A percentile compares a stretch with the other conserved stretches of the same genome.
These are phyloP conservation scores for Diplodia corticola DNA, from an alignment of 2,329 filamentous ascomycete species.

Conservation along the genomic window DNA sequence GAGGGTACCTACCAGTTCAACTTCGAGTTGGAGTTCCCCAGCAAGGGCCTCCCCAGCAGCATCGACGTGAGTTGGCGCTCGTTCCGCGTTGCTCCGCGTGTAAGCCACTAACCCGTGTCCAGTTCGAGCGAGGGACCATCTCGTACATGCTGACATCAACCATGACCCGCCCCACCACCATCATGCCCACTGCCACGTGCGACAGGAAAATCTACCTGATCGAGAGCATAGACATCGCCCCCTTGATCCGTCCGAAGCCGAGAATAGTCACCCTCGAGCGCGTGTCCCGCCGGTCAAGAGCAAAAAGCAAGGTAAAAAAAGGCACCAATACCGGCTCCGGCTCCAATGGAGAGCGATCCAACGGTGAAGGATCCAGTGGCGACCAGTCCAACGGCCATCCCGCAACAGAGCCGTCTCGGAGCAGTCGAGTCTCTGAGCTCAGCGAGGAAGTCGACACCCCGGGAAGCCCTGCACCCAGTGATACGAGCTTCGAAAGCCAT, in stretches of 20 bases:
- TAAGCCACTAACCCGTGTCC: slow-evolving; percentile 29
- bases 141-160: slow-evolving; percentile 90
- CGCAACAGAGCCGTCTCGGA: slow-evolving; percentile 28
- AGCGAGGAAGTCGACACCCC: slow-evolving; percentile 38
- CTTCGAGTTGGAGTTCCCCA: slow-evolving; percentile 70
- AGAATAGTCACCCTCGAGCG: slow-evolving; percentile 86
- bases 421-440: slow-evolving; percentile 30
- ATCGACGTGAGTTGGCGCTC: slow-evolving; percentile 70
- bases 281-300: slow-evolving; percentile 68
- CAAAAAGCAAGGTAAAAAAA: slow-evolving; percentile 44
- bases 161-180: slow-evolving; percentile 82
- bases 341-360: neutral
- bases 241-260: slow-evolving; percentile 71
- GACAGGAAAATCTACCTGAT: slow-evolving; percentile 78
- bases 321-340: neutral
- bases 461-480: slow-evolving; percentile 49
- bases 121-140: slow-evolving; percentile 96
- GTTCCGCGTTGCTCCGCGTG: neutral
- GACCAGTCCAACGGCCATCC: slow-evolving; percentile 15
- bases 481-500: slow-evolving; percentile 50
- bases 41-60: slow-evolving; percentile 76
- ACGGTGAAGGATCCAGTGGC: neutral
- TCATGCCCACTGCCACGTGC: slow-evolving; percentile 75
- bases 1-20: slow-evolving; percentile 77
- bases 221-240: slow-evolving; percentile 82